A percentile compares a stretch with the other conserved stretches of the same genome.
phyloP scores from a whole-genome alignment of 1,284 basidiomycete genomes.

The Heterobasidion parviporum region DNA sequence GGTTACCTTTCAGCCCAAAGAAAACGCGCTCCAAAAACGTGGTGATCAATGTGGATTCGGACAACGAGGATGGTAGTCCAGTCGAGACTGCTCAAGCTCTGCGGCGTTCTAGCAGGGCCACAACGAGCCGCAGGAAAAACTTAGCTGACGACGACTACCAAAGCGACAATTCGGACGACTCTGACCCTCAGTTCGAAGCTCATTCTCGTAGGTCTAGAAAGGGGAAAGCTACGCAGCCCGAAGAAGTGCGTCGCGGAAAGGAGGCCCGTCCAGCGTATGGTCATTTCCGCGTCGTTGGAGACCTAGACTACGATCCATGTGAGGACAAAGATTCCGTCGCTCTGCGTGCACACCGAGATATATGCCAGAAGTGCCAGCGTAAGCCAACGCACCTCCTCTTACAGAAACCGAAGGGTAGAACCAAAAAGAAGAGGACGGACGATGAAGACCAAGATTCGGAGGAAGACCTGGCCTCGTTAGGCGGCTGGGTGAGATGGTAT shows the following conservation, averaged over 20 bases:
- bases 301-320: slow-evolving; percentile 48
- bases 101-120: slow-evolving; percentile 6
- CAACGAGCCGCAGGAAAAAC: not conserved
- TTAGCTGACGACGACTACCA: slow-evolving; percentile 7
- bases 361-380: slow-evolving; percentile 66
- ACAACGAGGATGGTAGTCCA: slow-evolving; percentile 2
- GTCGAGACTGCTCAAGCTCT: not conserved
- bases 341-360: slow-evolving; percentile 49
- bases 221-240: slow-evolving; percentile 3
- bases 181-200: slow-evolving; percentile 13
- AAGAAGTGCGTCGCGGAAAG: slow-evolving; percentile 26
- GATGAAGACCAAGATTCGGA: slow-evolving; percentile 51
- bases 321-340: slow-evolving; percentile 47
- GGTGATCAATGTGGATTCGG: not conserved
- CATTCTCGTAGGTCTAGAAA: not conserved
- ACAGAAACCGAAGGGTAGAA: slow-evolving; percentile 22
- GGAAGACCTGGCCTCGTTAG: slow-evolving; percentile 44
- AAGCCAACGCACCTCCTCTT: slow-evolving; percentile 50
- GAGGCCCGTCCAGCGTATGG: slow-evolving; percentile 58
- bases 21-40: slow-evolving; percentile 27
- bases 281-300: slow-evolving; percentile 46
- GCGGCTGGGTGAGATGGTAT: slow-evolving; percentile 85
- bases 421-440: slow-evolving; percentile 34
- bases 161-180: slow-evolving; percentile 12
- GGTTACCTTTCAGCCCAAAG: slow-evolving; percentile 53